Conservation (phyloP, 1,284 basidiomycete genomes). For the Boletellus sp. region DNA sequence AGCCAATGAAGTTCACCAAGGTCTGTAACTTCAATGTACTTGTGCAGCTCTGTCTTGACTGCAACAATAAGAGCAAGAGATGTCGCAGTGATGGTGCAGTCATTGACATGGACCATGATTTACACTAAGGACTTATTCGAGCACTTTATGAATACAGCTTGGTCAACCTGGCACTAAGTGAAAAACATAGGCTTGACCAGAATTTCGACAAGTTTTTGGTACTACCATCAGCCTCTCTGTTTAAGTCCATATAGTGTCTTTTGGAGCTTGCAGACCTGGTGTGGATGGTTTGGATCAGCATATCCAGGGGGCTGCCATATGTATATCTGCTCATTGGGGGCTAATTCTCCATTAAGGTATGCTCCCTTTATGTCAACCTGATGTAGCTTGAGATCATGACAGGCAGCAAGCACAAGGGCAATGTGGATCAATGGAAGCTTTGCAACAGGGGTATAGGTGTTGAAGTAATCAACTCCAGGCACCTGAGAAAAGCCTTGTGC, state of each 20-base stretch:
- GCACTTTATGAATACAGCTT: not conserved
- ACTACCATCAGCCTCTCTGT: not conserved
- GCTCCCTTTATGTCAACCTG: conserved; percentile 2
- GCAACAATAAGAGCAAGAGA: not conserved
- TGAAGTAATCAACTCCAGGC: conserved; percentile 38
- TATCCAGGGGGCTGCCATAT: conserved; percentile 1
- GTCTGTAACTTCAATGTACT: not conserved
- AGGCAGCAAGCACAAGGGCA: conserved; percentile 15
- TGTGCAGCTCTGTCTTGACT: not conserved
- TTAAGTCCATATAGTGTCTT: conserved; percentile 1
- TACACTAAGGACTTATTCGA: not conserved
- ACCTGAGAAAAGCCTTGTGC: conserved; percentile 41
- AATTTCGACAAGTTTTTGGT: not conserved
- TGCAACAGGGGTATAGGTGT: conserved; percentile 36
- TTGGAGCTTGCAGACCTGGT: not conserved
- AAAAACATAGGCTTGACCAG: not conserved
- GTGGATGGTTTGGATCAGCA: not conserved
- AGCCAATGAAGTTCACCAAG: conserved; percentile 11
- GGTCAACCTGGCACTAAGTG: not conserved
- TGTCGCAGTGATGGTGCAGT: not conserved
- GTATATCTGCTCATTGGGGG: not conserved
- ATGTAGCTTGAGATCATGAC: not conserved
- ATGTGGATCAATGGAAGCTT: conserved; percentile 27
- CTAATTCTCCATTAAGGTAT: conserved; percentile 2
- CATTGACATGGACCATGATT: not conserved